Evolutionary conservation across 805 yeast genomes (phyloP).

Genomic region (Hanseniaspora lindneri): DNA sequence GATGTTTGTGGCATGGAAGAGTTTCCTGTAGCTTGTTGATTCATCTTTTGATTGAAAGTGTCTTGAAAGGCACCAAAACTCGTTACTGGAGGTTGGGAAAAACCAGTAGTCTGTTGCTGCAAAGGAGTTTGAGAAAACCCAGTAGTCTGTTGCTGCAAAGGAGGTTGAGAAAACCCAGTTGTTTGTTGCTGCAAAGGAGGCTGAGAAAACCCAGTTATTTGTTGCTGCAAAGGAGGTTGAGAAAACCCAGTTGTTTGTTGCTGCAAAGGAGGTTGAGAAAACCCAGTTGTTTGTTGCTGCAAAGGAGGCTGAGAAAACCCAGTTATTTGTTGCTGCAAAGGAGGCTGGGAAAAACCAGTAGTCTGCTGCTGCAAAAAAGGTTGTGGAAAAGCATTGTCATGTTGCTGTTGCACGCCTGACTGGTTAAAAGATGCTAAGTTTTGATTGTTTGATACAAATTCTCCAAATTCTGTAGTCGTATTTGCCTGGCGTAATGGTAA

Average conservation of each 20-base stretch:
- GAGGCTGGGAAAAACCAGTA: conserved; percentile 20
- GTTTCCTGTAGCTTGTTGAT: conserved; percentile 31
- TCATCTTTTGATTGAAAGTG: conserved; percentile 6
- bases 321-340: conserved; percentile 22
- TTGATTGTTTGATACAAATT: conserved; percentile 17
- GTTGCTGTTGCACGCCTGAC: too few relatives aligned
- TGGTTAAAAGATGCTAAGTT: too few relatives aligned
- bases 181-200: conserved; percentile 23
- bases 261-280: conserved; percentile 23
- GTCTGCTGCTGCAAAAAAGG: conserved; percentile 19
- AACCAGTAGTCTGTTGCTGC: conserved; percentile 27
- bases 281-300: conserved; percentile 22
- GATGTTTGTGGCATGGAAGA: conserved; percentile 24
- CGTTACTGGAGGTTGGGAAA: conserved; percentile 19
- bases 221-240: conserved; percentile 18
- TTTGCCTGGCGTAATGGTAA: conserved; percentile 14
- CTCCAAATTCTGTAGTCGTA: conserved; percentile 19
- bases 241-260: conserved; percentile 27
- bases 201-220: conserved; percentile 19
- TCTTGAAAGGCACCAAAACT: conserved; percentile 11
- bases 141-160: conserved; percentile 22
- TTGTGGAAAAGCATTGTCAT: conserved; percentile 12
- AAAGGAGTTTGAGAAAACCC: conserved; percentile 23
- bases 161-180: conserved; percentile 22
- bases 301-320: conserved; percentile 22